Conservation (phyloP, 2,329 filamentous ascomycete genomes). For the Esteya vermicola region DNA sequence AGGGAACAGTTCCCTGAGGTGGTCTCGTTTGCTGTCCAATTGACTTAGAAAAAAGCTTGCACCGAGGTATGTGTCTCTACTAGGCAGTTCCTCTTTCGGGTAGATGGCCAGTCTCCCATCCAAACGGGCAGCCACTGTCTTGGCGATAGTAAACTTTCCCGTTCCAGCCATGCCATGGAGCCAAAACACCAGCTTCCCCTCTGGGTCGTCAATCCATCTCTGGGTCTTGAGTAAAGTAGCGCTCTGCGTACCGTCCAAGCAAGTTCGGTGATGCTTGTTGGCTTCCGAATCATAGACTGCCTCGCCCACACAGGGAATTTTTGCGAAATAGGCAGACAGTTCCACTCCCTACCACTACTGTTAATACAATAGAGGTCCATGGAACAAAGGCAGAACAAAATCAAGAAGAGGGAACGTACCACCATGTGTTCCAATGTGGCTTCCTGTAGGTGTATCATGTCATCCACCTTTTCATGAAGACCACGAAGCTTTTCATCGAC, state of each 20-base stretch:
- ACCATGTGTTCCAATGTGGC: background rate
- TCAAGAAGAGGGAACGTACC: no score
- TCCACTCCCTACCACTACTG: background rate
- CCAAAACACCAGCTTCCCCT: background rate
- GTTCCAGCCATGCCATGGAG: background rate
- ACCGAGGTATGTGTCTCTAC: background rate
- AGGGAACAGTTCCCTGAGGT: background rate
- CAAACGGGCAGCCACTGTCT: background rate
- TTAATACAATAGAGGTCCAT: background rate
- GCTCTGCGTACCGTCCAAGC: background rate
- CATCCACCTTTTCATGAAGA: background rate
- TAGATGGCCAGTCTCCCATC: background rate
- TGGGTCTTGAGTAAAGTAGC: background rate
- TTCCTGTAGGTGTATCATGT: background rate
- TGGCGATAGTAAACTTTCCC: background rate
- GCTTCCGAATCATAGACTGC: background rate
- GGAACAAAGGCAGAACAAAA: background rate
- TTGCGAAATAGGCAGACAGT: background rate
- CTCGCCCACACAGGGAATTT: background rate
- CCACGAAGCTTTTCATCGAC: background rate
- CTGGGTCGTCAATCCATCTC: background rate
- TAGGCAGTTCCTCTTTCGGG: background rate
- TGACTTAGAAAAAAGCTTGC: background rate
- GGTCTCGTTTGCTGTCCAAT: background rate
- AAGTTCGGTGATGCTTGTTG: background rate